phyloP scores from a whole-genome alignment of 768 basidiomycete species.

The Grammothele lineata region DNA sequence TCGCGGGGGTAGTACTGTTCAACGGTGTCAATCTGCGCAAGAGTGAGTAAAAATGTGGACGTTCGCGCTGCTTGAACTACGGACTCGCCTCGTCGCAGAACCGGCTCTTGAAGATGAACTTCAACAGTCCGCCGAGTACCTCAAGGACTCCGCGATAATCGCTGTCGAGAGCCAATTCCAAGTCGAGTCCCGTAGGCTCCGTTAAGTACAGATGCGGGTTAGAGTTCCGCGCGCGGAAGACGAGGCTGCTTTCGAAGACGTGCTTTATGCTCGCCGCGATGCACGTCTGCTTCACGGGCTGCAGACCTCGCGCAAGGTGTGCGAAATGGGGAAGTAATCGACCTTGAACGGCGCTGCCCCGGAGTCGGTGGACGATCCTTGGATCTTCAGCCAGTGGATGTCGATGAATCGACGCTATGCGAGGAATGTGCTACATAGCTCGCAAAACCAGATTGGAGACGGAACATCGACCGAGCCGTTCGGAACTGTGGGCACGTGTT shows the following conservation, averaged over 20 bases:
- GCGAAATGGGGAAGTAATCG: constrained; percentile 92
- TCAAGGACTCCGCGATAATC: constrained; percentile 98
- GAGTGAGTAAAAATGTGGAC: background rate
- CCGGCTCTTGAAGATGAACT: constrained; percentile 78
- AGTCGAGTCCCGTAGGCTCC: constrained; percentile 96
- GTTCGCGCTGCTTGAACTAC: background rate
- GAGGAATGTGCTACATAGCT: constrained; percentile 83
- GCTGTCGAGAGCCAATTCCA: constrained; percentile 97
- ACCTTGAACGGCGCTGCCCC: constrained; percentile 98
- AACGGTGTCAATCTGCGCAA: constrained; percentile 33
- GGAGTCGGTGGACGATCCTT: constrained; percentile 92
- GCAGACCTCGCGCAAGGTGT: constrained; percentile 93
- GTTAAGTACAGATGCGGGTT: constrained; percentile 98
- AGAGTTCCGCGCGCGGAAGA: constrained; percentile 97
- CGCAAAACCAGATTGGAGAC: constrained; percentile 82
- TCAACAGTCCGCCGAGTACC: constrained; percentile 79
- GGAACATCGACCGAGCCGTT: constrained; percentile 95
- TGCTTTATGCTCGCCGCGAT: constrained; percentile 98
- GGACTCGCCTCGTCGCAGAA: constrained; percentile 72
- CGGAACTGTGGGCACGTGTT: constrained; percentile 36
- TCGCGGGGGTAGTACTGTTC: constrained; percentile 49
- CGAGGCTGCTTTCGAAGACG: constrained; percentile 94
- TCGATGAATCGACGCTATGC: constrained; percentile 74
- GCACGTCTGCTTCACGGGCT: constrained; percentile 98
- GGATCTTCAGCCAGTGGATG: constrained; percentile 95